Base-by-base conservation (phyloP, 495 filamentous ascomycete species). In the Penicillium samsonianum region DNA sequence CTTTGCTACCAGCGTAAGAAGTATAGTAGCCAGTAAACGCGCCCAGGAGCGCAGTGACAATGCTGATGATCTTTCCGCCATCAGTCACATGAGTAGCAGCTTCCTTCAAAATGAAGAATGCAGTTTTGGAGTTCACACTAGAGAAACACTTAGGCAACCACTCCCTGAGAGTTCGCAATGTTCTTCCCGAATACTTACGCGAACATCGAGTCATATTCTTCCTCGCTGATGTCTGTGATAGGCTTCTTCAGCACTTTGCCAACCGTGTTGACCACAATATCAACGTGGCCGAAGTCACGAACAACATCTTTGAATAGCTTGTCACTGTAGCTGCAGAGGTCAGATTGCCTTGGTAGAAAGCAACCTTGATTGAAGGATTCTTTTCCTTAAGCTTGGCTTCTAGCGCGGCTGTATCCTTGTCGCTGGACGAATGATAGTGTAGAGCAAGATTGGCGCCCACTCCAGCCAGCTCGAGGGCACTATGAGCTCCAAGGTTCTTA, bases 201-300 rank as follows among this genome's bases (percentile, higher is more conserved):
- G 59, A 73, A 74, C 70, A 74, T 74, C 1, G 53, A 33, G 65
- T 82, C 80, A 70, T 79, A 82, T 11, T 75, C 71, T 41, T 74
- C 70, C 62, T 82, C 81, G 3, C 46, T 64, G 61, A 82, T 75
- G 50, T 74, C 73, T 9, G 73, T 74, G 25, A 81, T 81, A 1
- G 79, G 73, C 63, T 82, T 75, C 55, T 70, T 75, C 26, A 73
- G 61, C 20, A 73, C 72, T 59, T 71, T 74, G 26, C 78, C 81
- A 2, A 82, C 75, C 19, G 80, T 82, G 57, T 82, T 82, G 17
- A 83, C 69, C 7, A 84, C 72, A 44, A 84, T 78, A 59, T 84
- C 79, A 14, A 83, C 72, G 8, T 80, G 63, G 19, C 73, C 73
- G 41, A 74, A 71, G 31, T 72, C 70, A 17, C 42, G 16, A 1